Percentiles rank a stretch among this genome's conserved stretches.
Conservation (phyloP, 2,329 filamentous ascomycete species). For the Whalleya microplaca region DNA sequence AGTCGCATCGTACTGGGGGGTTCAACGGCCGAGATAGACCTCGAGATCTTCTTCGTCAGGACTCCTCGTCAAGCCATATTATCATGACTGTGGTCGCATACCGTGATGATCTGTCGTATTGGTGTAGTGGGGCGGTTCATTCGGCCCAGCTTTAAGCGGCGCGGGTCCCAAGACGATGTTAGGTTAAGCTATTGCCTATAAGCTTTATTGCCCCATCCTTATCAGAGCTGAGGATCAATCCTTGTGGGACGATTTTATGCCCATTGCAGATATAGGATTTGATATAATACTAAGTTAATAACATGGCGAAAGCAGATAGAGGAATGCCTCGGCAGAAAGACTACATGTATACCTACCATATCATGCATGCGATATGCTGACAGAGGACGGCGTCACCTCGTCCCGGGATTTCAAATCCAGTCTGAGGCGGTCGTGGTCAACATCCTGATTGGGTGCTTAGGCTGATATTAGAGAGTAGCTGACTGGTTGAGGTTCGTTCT, state of each 20-base stretch:
- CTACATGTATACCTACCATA: neutral
- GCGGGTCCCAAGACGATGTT: too few species aligned
- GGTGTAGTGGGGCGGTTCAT: neutral
- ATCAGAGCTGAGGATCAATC: too few species aligned
- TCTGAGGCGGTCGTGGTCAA: neutral
- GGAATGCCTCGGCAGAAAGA: neutral
- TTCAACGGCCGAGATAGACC: neutral
- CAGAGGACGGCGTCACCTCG: neutral
- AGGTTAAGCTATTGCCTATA: neutral
- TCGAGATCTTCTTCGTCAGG: neutral
- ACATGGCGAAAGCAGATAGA: neutral
- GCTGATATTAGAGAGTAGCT: neutral
- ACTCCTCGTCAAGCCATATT: neutral
- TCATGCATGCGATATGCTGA: neutral
- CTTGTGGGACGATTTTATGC: too few species aligned
- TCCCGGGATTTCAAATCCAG: neutral
- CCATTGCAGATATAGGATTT: too few species aligned
- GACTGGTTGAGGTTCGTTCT: neutral
- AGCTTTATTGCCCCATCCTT: too few species aligned
- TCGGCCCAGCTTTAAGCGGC: neutral
- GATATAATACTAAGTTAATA: too few species aligned
- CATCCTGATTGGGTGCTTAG: neutral
- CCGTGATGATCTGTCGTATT: neutral
- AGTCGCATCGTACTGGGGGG: neutral
- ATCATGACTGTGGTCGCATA: neutral